phyloP scores from a whole-genome alignment of 2,329 filamentous ascomycete genomes.

The Purpureocillium takamizusanense region DNA sequence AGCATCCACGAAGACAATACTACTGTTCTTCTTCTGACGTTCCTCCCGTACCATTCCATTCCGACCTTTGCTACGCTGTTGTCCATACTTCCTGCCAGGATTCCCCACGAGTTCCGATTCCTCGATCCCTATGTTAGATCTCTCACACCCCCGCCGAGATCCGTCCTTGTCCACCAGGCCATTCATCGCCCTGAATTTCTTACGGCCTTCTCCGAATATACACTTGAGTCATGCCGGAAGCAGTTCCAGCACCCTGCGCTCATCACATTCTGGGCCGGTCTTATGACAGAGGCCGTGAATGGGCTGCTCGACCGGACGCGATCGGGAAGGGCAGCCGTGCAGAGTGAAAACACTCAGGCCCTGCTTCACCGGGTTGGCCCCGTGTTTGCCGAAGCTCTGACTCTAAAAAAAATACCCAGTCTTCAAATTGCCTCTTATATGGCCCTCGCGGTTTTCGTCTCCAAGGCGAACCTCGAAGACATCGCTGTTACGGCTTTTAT shows the following conservation, averaged over 20 bases:
- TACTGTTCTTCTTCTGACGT: constrained; percentile 66
- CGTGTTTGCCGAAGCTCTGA: constrained; percentile 68
- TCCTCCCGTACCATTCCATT: constrained; percentile 84
- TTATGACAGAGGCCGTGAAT: constrained; percentile 78
- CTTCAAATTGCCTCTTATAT: constrained; percentile 86
- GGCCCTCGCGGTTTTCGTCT: constrained; percentile 76
- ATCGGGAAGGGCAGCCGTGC: constrained; percentile 67
- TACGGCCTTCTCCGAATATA: constrained; percentile 66
- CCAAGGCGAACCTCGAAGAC: constrained; percentile 73
- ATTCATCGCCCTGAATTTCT: constrained; percentile 72
- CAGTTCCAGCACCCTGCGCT: constrained; percentile 69
- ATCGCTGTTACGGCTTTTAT: constrained; percentile 76
- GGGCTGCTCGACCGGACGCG: constrained; percentile 69
- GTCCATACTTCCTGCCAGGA: constrained; percentile 70
- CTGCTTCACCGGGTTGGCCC: constrained; percentile 59
- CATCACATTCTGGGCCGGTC: constrained; percentile 82
- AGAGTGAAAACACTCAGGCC: constrained; percentile 73
- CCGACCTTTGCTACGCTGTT: constrained; percentile 79
- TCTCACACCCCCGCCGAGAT: constrained; percentile 65
- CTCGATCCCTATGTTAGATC: constrained; percentile 78
- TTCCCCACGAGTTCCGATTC: constrained; percentile 73
- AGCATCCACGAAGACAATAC: constrained; percentile 93
- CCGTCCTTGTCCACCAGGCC: constrained; percentile 75
- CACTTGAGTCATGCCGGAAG: constrained; percentile 62
- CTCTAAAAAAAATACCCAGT: constrained; percentile 66